phyloP scores from a whole-genome alignment of 768 basidiomycete species.

The Imleria badia region DNA sequence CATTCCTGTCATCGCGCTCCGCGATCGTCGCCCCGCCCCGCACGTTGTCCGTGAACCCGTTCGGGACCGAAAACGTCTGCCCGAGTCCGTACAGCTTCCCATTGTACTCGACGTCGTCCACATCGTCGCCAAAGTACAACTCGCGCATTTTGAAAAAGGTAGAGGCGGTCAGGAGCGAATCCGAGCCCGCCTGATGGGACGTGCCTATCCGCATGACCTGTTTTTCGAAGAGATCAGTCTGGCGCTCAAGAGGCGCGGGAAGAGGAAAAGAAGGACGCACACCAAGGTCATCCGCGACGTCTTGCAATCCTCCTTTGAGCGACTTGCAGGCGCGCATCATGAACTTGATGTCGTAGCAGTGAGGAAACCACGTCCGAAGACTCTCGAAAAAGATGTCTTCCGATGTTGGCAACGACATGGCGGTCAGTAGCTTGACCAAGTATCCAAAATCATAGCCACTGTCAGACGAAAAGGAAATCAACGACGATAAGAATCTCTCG shows the following conservation, averaged over 20 bases:
- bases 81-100: slow-evolving; percentile 84
- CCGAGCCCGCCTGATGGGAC: slow-evolving; percentile 97
- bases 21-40: slow-evolving; percentile 80
- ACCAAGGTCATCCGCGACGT: slow-evolving; percentile 93
- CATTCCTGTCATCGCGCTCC: slow-evolving; percentile 68
- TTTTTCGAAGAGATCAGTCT: not conserved
- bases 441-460: slow-evolving; percentile 99
- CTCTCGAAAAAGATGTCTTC: slow-evolving; percentile 91
- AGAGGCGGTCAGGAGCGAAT: slow-evolving; percentile 87
- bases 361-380: slow-evolving; percentile 90
- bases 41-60: slow-evolving; percentile 63
- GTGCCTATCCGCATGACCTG: slow-evolving; percentile 90
- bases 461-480: slow-evolving; percentile 3
- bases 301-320: slow-evolving; percentile 86
- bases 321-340: slow-evolving; percentile 86
- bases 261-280: slow-evolving; percentile 48
- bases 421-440: slow-evolving; percentile 90
- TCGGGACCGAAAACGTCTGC: slow-evolving; percentile 67
- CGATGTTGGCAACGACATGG: slow-evolving; percentile 78
- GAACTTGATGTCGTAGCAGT: slow-evolving; percentile 96
- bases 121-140: slow-evolving; percentile 85
- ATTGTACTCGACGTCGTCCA: slow-evolving; percentile 81
- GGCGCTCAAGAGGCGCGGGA: not conserved
- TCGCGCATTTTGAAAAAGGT: slow-evolving; percentile 97
- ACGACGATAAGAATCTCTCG: not conserved